Conservation (phyloP, 73 alveolate genomes). For the Stentor roeselii region DNA sequence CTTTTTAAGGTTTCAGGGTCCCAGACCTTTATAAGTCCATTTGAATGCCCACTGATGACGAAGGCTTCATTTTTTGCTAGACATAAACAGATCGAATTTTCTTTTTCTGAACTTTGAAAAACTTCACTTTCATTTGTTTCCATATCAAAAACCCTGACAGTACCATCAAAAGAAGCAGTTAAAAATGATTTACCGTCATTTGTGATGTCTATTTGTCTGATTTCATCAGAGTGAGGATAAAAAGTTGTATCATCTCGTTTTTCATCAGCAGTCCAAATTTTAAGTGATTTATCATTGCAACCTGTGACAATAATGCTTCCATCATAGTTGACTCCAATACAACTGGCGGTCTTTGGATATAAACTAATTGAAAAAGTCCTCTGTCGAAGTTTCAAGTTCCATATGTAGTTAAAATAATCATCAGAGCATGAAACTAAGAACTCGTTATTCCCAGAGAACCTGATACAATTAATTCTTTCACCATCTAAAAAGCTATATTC, state of each 20-base stretch:
- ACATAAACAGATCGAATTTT: neutral
- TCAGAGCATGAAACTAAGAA: neutral
- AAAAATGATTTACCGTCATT: neutral
- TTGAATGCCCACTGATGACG: neutral
- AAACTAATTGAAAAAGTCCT: too few relatives aligned
- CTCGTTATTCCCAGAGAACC: neutral
- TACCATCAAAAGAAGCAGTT: neutral
- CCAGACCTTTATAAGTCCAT: neutral
- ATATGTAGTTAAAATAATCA: neutral
- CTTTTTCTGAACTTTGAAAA: neutral
- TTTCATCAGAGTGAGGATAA: neutral
- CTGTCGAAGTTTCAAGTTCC: neutral
- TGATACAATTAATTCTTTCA: neutral
- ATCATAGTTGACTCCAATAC: neutral
- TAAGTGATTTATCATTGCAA: neutral
- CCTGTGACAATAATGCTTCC: neutral
- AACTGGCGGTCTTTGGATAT: neutral
- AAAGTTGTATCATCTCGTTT: neutral
- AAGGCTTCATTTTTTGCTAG: neutral
- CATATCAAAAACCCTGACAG: neutral
- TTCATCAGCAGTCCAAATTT: neutral
- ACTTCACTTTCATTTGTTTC: neutral
- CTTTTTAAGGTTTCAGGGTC: too few relatives aligned
- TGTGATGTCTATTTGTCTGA: neutral
- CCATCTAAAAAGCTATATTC: too few relatives aligned